Conservation (phyloP, 2,329 filamentous ascomycete species). For the Microdochium paspali region DNA sequence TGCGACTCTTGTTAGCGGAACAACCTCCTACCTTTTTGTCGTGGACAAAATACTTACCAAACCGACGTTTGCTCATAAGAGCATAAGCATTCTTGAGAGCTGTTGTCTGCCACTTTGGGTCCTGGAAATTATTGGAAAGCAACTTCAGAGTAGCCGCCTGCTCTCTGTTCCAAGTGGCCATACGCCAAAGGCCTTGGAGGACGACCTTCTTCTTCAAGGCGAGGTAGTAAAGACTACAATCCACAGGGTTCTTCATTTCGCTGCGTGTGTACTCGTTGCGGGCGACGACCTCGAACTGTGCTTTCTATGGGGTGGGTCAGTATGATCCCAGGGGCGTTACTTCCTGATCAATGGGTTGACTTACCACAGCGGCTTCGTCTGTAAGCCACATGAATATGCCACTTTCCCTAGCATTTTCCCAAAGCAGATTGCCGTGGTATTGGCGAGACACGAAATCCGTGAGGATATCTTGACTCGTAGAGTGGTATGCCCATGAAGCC, state of each 20-base stretch:
- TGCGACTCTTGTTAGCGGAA: constrained; percentile 49
- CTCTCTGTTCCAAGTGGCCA: constrained; percentile 83
- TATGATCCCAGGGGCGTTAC: neutral
- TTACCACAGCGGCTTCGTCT: constrained; percentile 66
- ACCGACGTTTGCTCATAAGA: constrained; percentile 79
- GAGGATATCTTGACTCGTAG: constrained; percentile 79
- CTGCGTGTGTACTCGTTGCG: constrained; percentile 87
- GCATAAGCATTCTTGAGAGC: constrained; percentile 96
- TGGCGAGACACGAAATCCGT: constrained; percentile 73
- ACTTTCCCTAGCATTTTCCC: constrained; percentile 77
- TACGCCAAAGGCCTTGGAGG: constrained; percentile 85
- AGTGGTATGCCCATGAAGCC: constrained; percentile 80
- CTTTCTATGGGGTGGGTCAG: constrained; percentile 34
- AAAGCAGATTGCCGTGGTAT: constrained; percentile 70
- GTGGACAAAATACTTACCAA: constrained; percentile 59
- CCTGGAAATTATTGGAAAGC: constrained; percentile 82
- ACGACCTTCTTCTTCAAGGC: constrained; percentile 86
- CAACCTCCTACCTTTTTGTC: no score
- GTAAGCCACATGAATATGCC: constrained; percentile 94
- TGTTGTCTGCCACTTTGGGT: constrained; percentile 77
- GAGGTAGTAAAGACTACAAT: constrained; percentile 86
- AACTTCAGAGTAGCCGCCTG: constrained; percentile 72
- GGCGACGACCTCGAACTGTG: constrained; percentile 83
- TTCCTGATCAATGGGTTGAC: constrained; percentile 15
- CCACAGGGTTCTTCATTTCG: constrained; percentile 79